phyloP scores from a whole-genome alignment of 495 filamentous ascomycete species.

The Cenococcum geophilum region DNA sequence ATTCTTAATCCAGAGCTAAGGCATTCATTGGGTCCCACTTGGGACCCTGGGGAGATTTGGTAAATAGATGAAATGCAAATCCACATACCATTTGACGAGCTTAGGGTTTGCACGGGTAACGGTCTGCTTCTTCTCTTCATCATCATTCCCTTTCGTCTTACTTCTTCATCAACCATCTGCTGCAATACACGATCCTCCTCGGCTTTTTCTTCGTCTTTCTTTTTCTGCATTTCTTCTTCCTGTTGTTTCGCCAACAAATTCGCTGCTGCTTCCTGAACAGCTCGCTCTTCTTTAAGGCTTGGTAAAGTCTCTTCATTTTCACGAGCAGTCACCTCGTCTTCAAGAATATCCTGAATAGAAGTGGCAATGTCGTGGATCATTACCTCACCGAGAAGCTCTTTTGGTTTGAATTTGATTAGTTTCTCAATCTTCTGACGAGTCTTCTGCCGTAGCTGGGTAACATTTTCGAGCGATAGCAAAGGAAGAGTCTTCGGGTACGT shows the following conservation, averaged over 20 bases:
- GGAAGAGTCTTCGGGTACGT: constrained; percentile 90
- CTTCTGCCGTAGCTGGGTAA: constrained; percentile 54
- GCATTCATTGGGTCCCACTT: too few relatives aligned
- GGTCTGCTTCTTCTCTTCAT: constrained; percentile 31
- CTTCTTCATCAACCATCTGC: constrained; percentile 70
- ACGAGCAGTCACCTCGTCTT: constrained; percentile 72
- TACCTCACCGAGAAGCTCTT: constrained; percentile 64
- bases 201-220: constrained; percentile 47
- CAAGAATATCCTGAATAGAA: constrained; percentile 77
- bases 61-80: not conserved
- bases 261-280: constrained; percentile 56
- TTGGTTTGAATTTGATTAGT: constrained; percentile 63
- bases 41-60: too few relatives aligned
- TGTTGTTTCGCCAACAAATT: constrained; percentile 44
- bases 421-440: constrained; percentile 62
- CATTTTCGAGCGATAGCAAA: constrained; percentile 61
- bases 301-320: constrained; percentile 67
- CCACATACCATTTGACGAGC: constrained; percentile 10
- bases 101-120: constrained; percentile 33
- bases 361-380: constrained; percentile 89
- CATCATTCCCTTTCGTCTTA: constrained; percentile 50
- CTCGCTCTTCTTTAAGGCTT: constrained; percentile 85
- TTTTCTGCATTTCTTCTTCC: constrained; percentile 42
- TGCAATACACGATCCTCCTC: constrained; percentile 73
- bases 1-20: too few relatives aligned